Evolutionary conservation across 2,329 filamentous ascomycete species (phyloP), one percentile per base, ranked within the genome.

Genomic region (Dothideomycetes sp.): DNA sequence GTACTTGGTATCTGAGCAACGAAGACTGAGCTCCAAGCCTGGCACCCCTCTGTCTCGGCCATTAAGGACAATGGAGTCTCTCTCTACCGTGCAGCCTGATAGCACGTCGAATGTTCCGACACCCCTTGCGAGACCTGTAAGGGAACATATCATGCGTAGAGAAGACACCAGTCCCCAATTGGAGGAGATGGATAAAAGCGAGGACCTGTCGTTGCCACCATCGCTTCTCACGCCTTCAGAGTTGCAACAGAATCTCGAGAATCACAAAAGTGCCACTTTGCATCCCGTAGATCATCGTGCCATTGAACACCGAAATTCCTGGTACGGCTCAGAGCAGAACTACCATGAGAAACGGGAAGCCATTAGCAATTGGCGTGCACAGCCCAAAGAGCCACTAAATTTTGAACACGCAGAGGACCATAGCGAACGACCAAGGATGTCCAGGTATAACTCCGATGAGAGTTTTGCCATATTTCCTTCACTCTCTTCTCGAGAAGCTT

Each of bases 381-480:
- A 52, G 15, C 39, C 52, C 5, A 55, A 55, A 24, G 39, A 45
- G 12, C 51, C 52, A 5, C 49, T 54, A 4, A 51, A 38, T 25
- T 45, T 57, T 2, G 53, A 57, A 13, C 40, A 47, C 18, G 44
- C 45, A 16, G 48, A 54, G 24, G 37, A 15, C 13, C 17, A 13
- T 11, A 19, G 8, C 9, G 35, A 33, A 16, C 25, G 35, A 8
- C 35, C 32, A 13, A 35, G 20, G 13, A 16, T 31, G 11, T 28
- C 23, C 10, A 33, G 31, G 24, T 72, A 75, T 49, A 69, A 76
- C 49, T 79, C 74, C 17, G 67, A 69, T 5, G 76, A 79, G 47
- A 79, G 74, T 53, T 78, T 79, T 49, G 63, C 69, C 16, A 78
- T 79, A 70, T 77, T 80, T 47, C 77, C 74, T 27, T 71, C 72